Evolutionary conservation across 805 yeast species (phyloP), one percentile per base, ranked within the genome.

Genomic region (Saccharomycopsis sp.): DNA sequence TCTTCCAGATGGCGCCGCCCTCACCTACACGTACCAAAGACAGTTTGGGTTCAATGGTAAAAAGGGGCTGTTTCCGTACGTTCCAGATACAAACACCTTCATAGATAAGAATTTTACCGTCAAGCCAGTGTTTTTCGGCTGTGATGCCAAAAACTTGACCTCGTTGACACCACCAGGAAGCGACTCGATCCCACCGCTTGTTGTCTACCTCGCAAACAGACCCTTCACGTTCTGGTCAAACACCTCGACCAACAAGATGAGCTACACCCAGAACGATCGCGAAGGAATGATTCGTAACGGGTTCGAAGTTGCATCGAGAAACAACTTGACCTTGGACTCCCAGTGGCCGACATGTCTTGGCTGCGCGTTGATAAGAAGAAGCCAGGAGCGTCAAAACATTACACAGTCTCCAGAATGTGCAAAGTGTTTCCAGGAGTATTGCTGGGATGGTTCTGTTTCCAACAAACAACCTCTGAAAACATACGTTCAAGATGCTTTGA

Each of bases 41-140:
- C 48, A 47, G 20, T 43, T 44, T 23, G 41, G 52, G 3, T 29
- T 49, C 13, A 69, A 70, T 50, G 79, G 78, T 20, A 65, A 69
- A 46, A 72, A 74, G 36, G 71, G 82, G 18, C 63, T 77, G 2
- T 82, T 80, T 67, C 94, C 95, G 6, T 73, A 81, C 50, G 87
- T 84, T 41, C 94, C 95, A 55, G 62, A 57, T 19, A 61, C 58
- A 20, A 60, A 68, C 32, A 71, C 86, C 0, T 80, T 84, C 56
- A 54, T 73, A 19, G 67, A 69, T 44, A 50, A 63, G 48, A 80
- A 80, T 43, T 64, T 83, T 46, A 78, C 83, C 9, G 65, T 77
- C 5, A 69, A 62, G 45, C 94, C 95, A 38, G 68, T 80, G 1
- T 85, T 86, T 62, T 85, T 85, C 56, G 95, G 95, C 23, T 85